Conservation (phyloP, 495 filamentous ascomycete species). For the Hypoxylon rickii region DNA sequence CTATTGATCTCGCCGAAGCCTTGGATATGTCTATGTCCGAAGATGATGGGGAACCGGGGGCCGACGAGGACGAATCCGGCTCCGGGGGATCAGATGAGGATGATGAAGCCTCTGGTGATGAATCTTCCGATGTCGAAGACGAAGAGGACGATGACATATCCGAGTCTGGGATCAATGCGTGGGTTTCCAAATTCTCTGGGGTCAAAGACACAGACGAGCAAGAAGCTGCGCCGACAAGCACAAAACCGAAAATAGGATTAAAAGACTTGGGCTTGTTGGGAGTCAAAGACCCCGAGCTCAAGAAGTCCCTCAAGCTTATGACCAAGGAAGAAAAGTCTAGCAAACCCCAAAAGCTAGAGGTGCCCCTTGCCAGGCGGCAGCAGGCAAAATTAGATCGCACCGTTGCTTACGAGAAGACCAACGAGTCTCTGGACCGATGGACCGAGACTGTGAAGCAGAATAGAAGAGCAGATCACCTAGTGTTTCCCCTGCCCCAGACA, state of each 20-base stretch:
- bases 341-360: constrained; percentile 73
- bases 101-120: constrained; percentile 50
- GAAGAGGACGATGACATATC: constrained; percentile 59
- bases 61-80: constrained; percentile 41
- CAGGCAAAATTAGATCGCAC: constrained; percentile 85
- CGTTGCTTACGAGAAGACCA: constrained; percentile 88
- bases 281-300: constrained; percentile 74
- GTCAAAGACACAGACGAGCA: constrained; percentile 41
- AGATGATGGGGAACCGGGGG: constrained; percentile 49
- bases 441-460: constrained; percentile 93
- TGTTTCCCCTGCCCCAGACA: constrained; percentile 85
- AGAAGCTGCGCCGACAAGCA: constrained; percentile 38
- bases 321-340: constrained; percentile 55
- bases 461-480: constrained; percentile 85
- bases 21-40: constrained; percentile 69
- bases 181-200: constrained; percentile 66
- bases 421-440: constrained; percentile 88
- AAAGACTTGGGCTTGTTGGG: constrained; percentile 73
- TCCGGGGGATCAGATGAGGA: constrained; percentile 54
- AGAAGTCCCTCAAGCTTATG: constrained; percentile 77
- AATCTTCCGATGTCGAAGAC: constrained; percentile 48
- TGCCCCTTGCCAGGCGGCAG: constrained; percentile 85
- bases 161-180: constrained; percentile 63
- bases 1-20: constrained; percentile 80
- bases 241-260: constrained; percentile 75